Evolutionary conservation across 1,284 basidiomycete species (phyloP).

Genomic region (Amylostereum chailletii): DNA sequence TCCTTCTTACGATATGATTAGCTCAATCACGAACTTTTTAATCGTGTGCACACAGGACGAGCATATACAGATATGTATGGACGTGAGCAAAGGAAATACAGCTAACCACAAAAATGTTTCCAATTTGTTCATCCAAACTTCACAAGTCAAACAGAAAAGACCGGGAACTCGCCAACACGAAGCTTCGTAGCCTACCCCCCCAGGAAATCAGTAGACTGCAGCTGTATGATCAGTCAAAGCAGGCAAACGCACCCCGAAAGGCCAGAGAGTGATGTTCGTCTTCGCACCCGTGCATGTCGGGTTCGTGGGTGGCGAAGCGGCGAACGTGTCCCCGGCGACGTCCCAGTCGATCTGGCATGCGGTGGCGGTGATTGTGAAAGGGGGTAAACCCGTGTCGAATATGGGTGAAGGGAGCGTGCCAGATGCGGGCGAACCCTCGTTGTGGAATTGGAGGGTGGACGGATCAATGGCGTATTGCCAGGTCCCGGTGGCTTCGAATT

Average conservation of each 20-base stretch:
- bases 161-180: constrained; percentile 46
- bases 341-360: constrained; percentile 45
- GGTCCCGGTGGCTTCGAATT: constrained; percentile 37
- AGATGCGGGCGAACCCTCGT: constrained; percentile 23
- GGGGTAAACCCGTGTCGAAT: constrained; percentile 45
- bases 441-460: constrained; percentile 37
- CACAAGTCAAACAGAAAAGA: constrained; percentile 6
- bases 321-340: constrained; percentile 41
- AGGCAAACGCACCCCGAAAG: constrained; percentile 39
- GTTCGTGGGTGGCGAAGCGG: constrained; percentile 36
- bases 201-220: not conserved
- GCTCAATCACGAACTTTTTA: too few relatives aligned
- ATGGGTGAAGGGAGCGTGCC: constrained; percentile 40
- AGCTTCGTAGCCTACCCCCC: constrained; percentile 38
- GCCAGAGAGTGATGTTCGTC: constrained; percentile 38
- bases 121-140: too few relatives aligned
- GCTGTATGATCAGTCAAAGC: not conserved
- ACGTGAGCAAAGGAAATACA: too few relatives aligned
- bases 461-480: constrained; percentile 56
- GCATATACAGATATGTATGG: too few relatives aligned
- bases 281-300: constrained; percentile 34
- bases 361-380: constrained; percentile 38
- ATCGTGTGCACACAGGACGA: too few relatives aligned
- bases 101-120: too few relatives aligned
- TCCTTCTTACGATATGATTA: too few relatives aligned